Evolutionary conservation across 495 filamentous ascomycete genomes (phyloP).

Genomic region (Chaetomium fimeti): DNA sequence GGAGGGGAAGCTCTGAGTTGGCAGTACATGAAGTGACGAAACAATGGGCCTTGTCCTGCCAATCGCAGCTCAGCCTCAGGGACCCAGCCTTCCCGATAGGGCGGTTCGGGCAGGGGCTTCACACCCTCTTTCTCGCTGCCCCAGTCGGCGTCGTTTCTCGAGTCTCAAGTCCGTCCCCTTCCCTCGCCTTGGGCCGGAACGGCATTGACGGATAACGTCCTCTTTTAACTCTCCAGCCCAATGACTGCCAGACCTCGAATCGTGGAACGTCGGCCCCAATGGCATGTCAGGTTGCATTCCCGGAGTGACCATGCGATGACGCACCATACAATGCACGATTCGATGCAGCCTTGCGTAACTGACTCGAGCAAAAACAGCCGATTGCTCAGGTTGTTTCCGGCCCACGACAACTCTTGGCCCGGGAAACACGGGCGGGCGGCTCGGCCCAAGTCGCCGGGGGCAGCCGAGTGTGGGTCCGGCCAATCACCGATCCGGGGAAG

Average conservation of each 20-base stretch:
- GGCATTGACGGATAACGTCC: too few relatives aligned
- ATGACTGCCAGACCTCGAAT: not conserved
- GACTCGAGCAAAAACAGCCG: not conserved
- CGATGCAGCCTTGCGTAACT: not conserved
- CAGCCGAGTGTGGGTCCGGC: slow-evolving; percentile 1
- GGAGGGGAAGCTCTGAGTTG: slow-evolving; percentile 29
- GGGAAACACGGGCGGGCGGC: slow-evolving; percentile 17
- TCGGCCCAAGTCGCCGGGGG: slow-evolving; percentile 17
- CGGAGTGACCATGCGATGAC: slow-evolving; percentile 16
- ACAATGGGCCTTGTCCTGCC: slow-evolving; percentile 24
- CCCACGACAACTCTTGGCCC: not conserved
- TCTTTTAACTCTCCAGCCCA: not conserved
- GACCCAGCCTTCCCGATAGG: slow-evolving; percentile 34
- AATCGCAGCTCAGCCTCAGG: slow-evolving; percentile 31
- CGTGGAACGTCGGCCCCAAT: not conserved
- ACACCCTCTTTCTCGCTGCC: slow-evolving; percentile 24
- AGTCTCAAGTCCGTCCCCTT: too few relatives aligned
- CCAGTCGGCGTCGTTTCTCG: slow-evolving; percentile 4
- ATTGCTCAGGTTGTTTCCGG: slow-evolving; percentile 8
- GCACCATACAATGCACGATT: too few relatives aligned
- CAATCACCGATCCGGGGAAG: not conserved
- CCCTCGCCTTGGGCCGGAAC: too few relatives aligned
- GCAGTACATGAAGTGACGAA: slow-evolving; percentile 39
- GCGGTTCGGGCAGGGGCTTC: slow-evolving; percentile 31
- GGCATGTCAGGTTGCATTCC: not conserved